These are phyloP conservation scores for Russula sp. DNA, from an alignment of 768 basidiomycete species.

Conservation along the genomic window DNA sequence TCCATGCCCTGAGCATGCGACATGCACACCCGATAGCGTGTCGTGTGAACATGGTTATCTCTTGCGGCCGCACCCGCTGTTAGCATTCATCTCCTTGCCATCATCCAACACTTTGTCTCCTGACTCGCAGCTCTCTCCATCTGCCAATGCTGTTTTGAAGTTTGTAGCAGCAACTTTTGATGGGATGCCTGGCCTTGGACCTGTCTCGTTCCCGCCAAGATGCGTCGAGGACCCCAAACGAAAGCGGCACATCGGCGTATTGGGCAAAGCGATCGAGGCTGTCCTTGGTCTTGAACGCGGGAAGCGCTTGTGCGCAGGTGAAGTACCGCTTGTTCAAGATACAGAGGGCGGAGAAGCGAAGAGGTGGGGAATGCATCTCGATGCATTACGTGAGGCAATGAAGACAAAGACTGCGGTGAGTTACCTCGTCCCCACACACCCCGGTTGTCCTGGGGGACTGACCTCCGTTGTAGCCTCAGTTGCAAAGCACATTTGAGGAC, in stretches of 20 bases:
- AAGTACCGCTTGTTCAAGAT: slow-evolving; percentile 35
- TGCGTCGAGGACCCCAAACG: slow-evolving; percentile 75
- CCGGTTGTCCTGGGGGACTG: not conserved
- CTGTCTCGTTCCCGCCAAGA: slow-evolving; percentile 66
- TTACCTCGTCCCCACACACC: not conserved
- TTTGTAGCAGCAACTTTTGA: slow-evolving; percentile 34
- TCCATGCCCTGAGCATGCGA: slow-evolving; percentile 55
- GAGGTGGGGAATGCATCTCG: slow-evolving; percentile 68
- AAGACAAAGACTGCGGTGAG: slow-evolving; percentile 52
- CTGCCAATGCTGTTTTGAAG: slow-evolving; percentile 29
- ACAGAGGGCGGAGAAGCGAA: slow-evolving; percentile 64
- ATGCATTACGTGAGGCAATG: slow-evolving; percentile 50
- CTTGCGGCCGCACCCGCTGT: slow-evolving; percentile 47
- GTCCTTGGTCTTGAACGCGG: slow-evolving; percentile 60
- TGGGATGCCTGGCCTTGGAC: slow-evolving; percentile 72
- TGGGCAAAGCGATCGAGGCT: slow-evolving; percentile 68
- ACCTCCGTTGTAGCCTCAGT: slow-evolving; percentile 39
- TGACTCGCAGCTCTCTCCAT: slow-evolving; percentile 30
- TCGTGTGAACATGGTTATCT: slow-evolving; percentile 65
- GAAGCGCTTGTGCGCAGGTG: slow-evolving; percentile 55
- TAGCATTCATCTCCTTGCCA: slow-evolving; percentile 39
- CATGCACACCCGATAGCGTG: slow-evolving; percentile 50
- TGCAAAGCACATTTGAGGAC: slow-evolving; percentile 57
- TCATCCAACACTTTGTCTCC: slow-evolving; percentile 34
- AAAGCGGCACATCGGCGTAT: slow-evolving; percentile 62